phyloP scores from a whole-genome alignment of 176 grass and related monocot species.

The Lolium multiflorum region DNA sequence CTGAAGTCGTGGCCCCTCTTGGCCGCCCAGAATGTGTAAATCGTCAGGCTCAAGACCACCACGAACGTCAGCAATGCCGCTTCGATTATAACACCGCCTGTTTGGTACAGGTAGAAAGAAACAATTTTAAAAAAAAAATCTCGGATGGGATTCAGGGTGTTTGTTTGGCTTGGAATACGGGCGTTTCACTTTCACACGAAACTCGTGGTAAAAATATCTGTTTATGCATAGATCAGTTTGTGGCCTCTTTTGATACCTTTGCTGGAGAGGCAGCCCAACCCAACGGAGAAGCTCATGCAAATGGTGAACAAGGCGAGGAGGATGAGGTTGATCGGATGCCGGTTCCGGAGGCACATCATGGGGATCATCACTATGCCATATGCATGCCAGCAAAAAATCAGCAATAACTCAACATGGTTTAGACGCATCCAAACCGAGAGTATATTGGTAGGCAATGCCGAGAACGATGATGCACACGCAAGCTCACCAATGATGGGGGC shows the following conservation, averaged over 20 bases:
- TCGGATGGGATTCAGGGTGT: background rate
- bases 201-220: too few relatives aligned
- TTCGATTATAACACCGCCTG: constrained; percentile 59
- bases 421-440: background rate
- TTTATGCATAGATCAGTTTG: background rate
- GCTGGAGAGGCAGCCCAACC: constrained; percentile 50
- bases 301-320: constrained; percentile 71
- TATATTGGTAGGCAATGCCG: background rate
- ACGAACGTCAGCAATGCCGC: constrained; percentile 47
- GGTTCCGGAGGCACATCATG: constrained; percentile 56
- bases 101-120: background rate
- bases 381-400: constrained; percentile 1
- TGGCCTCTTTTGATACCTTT: constrained; percentile 40
- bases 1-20: constrained; percentile 69
- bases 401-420: background rate
- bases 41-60: constrained; percentile 50
- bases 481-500: constrained; percentile 52
- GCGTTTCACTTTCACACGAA: too few relatives aligned
- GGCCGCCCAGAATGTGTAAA: constrained; percentile 92
- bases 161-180: too few relatives aligned
- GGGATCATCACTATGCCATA: constrained; percentile 57
- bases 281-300: constrained; percentile 57
- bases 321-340: constrained; percentile 66
- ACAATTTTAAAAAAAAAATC: too few relatives aligned
- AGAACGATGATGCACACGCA: background rate